Percentiles rank a stretch among this genome's conserved stretches.
Evolutionary conservation across 768 basidiomycete genomes (phyloP).

Genomic region (Boletus tylopilopsis): DNA sequence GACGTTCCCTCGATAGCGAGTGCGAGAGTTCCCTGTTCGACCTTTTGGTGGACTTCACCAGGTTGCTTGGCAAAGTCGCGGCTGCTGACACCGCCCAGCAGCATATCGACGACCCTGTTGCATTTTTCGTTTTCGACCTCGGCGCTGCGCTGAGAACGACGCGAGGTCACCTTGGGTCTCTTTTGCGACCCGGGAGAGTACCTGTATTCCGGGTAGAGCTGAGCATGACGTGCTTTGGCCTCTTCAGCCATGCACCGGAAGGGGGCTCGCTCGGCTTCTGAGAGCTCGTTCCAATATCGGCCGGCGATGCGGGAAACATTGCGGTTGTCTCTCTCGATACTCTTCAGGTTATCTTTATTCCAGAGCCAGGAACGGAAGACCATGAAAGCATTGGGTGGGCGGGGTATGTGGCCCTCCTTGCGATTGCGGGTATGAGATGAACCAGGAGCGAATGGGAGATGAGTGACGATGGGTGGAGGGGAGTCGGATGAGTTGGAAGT

Average conservation of each 20-base stretch:
- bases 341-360: slow-evolving; percentile 44
- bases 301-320: slow-evolving; percentile 70
- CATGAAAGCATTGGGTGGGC: slow-evolving; percentile 86
- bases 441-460: slow-evolving; percentile 27
- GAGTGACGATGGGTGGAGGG: slow-evolving; percentile 19
- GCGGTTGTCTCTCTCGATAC: slow-evolving; percentile 66
- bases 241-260: slow-evolving; percentile 48
- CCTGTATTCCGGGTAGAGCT: slow-evolving; percentile 56
- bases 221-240: slow-evolving; percentile 45
- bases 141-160: slow-evolving; percentile 31
- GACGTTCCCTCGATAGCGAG: not conserved
- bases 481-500: slow-evolving; percentile 16
- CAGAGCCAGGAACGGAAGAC: slow-evolving; percentile 72
- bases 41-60: slow-evolving; percentile 3
- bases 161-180: slow-evolving; percentile 27
- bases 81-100: slow-evolving; percentile 33
- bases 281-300: slow-evolving; percentile 59
- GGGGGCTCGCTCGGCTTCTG: slow-evolving; percentile 40
- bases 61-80: slow-evolving; percentile 26
- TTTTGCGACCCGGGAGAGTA: slow-evolving; percentile 48
- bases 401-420: slow-evolving; percentile 54
- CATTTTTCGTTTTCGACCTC: slow-evolving; percentile 38
- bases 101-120: slow-evolving; percentile 34
- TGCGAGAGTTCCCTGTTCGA: not conserved
- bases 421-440: slow-evolving; percentile 41